Evolutionary conservation across 1,284 basidiomycete genomes (phyloP), one percentile per base, ranked within the genome.

Genomic region (Sporisorium iseilematis-ciliati): DNA sequence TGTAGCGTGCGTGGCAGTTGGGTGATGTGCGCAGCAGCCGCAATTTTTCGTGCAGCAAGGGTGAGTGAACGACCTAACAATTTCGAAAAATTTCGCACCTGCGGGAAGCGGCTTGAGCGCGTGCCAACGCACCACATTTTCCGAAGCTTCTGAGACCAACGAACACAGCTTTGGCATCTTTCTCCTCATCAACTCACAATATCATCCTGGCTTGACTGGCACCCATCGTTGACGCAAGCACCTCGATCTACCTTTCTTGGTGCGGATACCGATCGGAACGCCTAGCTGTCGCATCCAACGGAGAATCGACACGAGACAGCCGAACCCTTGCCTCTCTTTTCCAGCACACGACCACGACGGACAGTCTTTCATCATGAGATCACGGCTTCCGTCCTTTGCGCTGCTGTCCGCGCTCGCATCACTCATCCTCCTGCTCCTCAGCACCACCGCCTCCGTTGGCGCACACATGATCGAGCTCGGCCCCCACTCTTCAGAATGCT

Each of bases 401-500:
- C 52, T 64, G 33, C 6, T 46, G 12, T 51, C 66, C 4, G 50
- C 48, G 2, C 50, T 35, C 33, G n/a, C n/a, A n/a, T 10, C 53
- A 0, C 21, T 74, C n/a, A 38, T 49, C 26, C 49, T 75, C 45
- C 38, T 57, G 8, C 51, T 73, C 21, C 18, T 46, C 18, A 8
- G 43, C 7, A 20, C 35, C 12, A 3, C 12, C 41, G 25, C 35
- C 12, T 46, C 49, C 18, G 58, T 66, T 0, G 12, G 14, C 1
- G 75, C 78, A 23, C 83, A 89, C 80, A 87, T 88, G 79, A 87
- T 89, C 82, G 88, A 89, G 58, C 84, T 89, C n/a, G 86, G 89
- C 20, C 92, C 95, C 23, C 91, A 91, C 40, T 90, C 90, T 82
- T 95, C 94, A 85, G 94, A 97, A 82, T 99, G 96, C 87, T 99